These are phyloP conservation scores for Diplocarpon rosae DNA, from an alignment of 2,329 filamentous ascomycete species.

Conservation along the genomic window DNA sequence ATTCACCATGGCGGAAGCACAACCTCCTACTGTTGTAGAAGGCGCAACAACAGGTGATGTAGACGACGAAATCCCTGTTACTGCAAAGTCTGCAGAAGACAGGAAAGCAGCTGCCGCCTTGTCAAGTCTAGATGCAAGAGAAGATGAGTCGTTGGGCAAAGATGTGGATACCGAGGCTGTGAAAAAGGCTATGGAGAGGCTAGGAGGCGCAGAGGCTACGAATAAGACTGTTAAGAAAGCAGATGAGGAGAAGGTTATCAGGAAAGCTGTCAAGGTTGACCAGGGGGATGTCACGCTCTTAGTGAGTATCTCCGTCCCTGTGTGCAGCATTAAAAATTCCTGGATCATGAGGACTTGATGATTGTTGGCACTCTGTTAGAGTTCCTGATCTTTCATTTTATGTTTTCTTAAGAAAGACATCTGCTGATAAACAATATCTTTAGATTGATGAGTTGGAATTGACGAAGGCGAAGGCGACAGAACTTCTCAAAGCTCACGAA, in stretches of 20 bases:
- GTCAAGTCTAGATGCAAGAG: constrained; percentile 52
- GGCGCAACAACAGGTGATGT: constrained; percentile 48
- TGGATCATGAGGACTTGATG: no score
- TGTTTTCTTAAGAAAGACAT: neutral
- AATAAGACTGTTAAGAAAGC: constrained; percentile 29
- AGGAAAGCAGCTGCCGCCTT: constrained; percentile 67
- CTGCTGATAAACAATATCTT: neutral
- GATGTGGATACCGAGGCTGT: constrained; percentile 59
- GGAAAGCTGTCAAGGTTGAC: constrained; percentile 61
- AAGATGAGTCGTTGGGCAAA: constrained; percentile 34
- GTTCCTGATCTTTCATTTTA: no score
- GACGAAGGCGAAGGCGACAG: constrained; percentile 59
- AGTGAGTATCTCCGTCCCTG: constrained; percentile 34
- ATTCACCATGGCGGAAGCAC: constrained; percentile 47
- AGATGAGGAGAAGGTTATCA: constrained; percentile 39
- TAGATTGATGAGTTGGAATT: constrained; percentile 63
- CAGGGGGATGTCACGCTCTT: constrained; percentile 58
- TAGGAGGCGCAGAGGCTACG: constrained; percentile 32
- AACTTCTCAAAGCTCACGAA: constrained; percentile 60
- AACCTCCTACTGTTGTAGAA: constrained; percentile 46
- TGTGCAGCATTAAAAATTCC: neutral
- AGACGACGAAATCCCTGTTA: constrained; percentile 41
- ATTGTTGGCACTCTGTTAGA: no score
- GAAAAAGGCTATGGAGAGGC: constrained; percentile 58
- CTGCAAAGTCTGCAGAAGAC: constrained; percentile 60